These are phyloP conservation scores for Avena atlantica DNA, from an alignment of 176 grass and related monocot species.

Conservation along the genomic window DNA sequence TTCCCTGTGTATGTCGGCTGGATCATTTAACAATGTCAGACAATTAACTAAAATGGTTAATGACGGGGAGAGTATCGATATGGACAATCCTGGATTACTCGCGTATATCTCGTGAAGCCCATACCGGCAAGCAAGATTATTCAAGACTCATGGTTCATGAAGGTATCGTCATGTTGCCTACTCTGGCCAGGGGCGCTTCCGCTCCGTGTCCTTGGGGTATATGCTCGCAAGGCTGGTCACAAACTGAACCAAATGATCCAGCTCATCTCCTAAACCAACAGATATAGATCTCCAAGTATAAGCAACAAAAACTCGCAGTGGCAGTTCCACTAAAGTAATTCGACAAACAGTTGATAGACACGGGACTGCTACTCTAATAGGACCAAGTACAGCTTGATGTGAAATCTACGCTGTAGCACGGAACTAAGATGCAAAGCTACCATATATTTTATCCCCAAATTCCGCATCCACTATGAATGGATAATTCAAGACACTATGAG, in stretches of 20 bases:
- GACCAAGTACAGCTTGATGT: too few relatives aligned
- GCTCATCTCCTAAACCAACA: not conserved
- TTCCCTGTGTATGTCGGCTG: slow-evolving; percentile 86
- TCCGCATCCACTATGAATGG: too few relatives aligned
- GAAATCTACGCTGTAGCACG: not conserved
- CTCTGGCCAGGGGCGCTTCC: slow-evolving; percentile 68
- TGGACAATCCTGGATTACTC: slow-evolving; percentile 6
- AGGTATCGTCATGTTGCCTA: slow-evolving; percentile 99
- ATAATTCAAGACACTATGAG: too few relatives aligned
- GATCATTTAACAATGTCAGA: not conserved
- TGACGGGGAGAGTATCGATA: not conserved
- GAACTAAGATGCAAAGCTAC: too few relatives aligned
- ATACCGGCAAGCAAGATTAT: slow-evolving; percentile 72
- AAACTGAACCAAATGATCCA: slow-evolving; percentile 51
- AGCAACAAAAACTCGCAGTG: too few relatives aligned
- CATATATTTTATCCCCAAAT: too few relatives aligned
- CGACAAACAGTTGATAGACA: not conserved
- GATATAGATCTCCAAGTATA: not conserved
- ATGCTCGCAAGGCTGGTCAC: slow-evolving; percentile 68
- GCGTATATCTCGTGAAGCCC: slow-evolving; percentile 90
- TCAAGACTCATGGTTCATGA: slow-evolving; percentile 78
- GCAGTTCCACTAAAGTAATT: not conserved
- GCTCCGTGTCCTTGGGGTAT: slow-evolving; percentile 85
- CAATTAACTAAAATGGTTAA: not conserved
- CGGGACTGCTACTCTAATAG: not conserved